Evolutionary conservation across 352 stramenopile species (phyloP), one percentile per base, ranked within the genome.

Genomic region (Elongisporangium undulatum): DNA sequence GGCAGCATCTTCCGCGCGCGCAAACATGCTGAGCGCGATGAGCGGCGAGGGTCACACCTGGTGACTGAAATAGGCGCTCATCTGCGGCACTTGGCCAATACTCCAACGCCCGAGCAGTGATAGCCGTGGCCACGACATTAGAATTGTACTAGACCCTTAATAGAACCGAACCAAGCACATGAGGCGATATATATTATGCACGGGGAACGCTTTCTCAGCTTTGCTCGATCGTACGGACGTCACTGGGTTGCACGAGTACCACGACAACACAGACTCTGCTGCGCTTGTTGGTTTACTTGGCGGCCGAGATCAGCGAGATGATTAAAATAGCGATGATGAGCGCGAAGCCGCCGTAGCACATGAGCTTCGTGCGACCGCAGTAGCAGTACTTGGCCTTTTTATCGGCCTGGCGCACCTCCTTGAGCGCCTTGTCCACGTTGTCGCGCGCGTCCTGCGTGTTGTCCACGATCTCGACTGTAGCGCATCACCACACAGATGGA

Each of bases 401-500:
- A 51, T 95, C 77, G 0, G 86, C 86, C 57, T 93, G 80, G 26
- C 66, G 68, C 41, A 95, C 84, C 56, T 95, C 57, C 12, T 90
- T 74, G 49, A 92, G 62, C 8, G 79, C 86, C 38, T 81, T 86
- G 48, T 69, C 66, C 29, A 90, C 82, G 24, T 93, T 92, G 20
- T 94, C 80, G 57, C 87, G 87, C 59, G 78, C 84, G 13, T 74
- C 74, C 19, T 93, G 80, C 0, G 82, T 92, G 63, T 92, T 93
- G 15, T 95, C 76, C 50, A 79, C 77, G 49, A 95, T 92, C 59
- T 95, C 82, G 7, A 95, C 85, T 87, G 62, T 23, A 9, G 6
- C 5, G 9, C 9, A 38, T 38, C 19, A 26, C 9, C 4, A 20
- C 6, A 29, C 19, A 12, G n/a, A n/a, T 63, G 16, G 26, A 54